A percentile compares a stretch with the other conserved stretches of the same genome.
These are phyloP conservation scores for Pichia rugopelliculosa DNA, from an alignment of 805 yeast species.

Conservation along the genomic window DNA sequence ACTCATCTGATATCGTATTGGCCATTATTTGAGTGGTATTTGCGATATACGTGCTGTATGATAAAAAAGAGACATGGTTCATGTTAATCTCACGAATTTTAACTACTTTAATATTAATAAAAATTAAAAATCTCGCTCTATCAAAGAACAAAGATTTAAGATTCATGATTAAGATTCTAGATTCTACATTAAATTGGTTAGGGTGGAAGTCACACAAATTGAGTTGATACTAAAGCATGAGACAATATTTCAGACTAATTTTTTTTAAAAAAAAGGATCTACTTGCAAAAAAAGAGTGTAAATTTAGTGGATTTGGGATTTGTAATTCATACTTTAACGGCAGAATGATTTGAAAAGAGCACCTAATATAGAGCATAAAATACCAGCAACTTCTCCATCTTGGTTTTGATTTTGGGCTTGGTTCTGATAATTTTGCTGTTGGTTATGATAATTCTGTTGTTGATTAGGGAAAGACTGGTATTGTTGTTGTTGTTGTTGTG, in stretches of 20 bases:
- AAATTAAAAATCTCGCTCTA: too few species aligned
- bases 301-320: too few species aligned
- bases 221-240: too few species aligned
- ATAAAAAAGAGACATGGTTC: background rate
- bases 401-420: constrained; percentile 23
- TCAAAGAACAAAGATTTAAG: too few species aligned
- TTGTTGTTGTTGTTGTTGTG: constrained; percentile 25
- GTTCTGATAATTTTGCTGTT: constrained; percentile 26
- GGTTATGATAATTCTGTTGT: constrained; percentile 24
- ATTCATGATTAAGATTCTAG: too few species aligned
- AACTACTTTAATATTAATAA: too few species aligned
- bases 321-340: background rate
- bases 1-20: background rate
- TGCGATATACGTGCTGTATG: background rate
- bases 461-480: constrained; percentile 23
- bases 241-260: too few species aligned
- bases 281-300: too few species aligned
- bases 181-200: too few species aligned
- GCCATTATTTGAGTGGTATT: background rate
- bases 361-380: background rate
- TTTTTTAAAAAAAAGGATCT: too few species aligned
- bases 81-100: too few species aligned
- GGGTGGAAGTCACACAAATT: too few species aligned
- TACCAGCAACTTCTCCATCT: background rate
- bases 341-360: constrained; percentile 1